These are phyloP conservation scores for Solanum lycopersicoides DNA, from an alignment of 257 asterid genomes.

Conservation along the genomic window DNA sequence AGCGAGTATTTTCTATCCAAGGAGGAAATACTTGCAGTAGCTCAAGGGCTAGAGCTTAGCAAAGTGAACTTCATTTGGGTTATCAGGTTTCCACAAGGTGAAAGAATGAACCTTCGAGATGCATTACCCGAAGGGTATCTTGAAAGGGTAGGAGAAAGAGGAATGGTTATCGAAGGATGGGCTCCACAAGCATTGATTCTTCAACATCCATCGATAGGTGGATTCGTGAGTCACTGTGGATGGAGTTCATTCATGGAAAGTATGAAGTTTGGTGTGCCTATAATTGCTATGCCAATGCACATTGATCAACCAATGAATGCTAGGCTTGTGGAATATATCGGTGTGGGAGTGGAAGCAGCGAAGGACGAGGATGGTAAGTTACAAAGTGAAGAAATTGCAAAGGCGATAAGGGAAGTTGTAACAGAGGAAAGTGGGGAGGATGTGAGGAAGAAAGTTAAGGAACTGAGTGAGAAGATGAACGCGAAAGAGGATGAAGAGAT, in stretches of 20 bases:
- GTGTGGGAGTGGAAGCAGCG: slow-evolving; percentile 18
- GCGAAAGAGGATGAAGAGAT: slow-evolving; percentile 28
- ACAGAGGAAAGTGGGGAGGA: slow-evolving; percentile 11
- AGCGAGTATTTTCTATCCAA: slow-evolving; percentile 31
- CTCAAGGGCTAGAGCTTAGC: slow-evolving; percentile 29
- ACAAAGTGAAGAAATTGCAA: slow-evolving; percentile 10
- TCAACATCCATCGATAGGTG: neutral
- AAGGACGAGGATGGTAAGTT: slow-evolving; percentile 11
- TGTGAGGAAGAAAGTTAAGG: slow-evolving; percentile 9
- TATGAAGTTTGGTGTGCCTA: slow-evolving; percentile 17
- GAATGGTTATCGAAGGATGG: slow-evolving; percentile 19
- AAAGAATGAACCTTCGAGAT: neutral
- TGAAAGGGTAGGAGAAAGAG: slow-evolving; percentile 8
- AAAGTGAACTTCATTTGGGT: slow-evolving; percentile 39
- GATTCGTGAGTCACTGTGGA: neutral
- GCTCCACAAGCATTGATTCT: slow-evolving; percentile 23
- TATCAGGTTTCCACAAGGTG: slow-evolving; percentile 33
- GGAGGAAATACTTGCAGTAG: slow-evolving; percentile 25
- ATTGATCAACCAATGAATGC: slow-evolving; percentile 29
- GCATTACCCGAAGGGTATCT: slow-evolving; percentile 16
- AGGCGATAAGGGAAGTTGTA: neutral
- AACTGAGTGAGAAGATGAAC: slow-evolving; percentile 16
- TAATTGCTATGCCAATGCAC: slow-evolving; percentile 25
- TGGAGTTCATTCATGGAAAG: slow-evolving; percentile 26
- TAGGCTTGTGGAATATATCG: slow-evolving; percentile 17